Evolutionary conservation across 495 filamentous ascomycete genomes (phyloP).

Genomic region (Penicillium antarcticum): DNA sequence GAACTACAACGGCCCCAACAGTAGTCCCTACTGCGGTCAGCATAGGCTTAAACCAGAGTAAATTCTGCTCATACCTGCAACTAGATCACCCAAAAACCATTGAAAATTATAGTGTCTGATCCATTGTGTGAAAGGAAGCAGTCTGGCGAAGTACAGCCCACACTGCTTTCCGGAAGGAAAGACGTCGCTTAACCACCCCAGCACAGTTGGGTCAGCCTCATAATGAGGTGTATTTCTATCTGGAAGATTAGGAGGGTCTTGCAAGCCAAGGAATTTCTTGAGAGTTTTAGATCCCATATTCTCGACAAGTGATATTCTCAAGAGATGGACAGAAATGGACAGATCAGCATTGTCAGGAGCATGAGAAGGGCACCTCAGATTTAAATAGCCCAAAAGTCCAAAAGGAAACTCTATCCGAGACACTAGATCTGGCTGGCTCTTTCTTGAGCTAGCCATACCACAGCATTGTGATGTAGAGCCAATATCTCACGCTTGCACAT

Average conservation of each 20-base stretch:
- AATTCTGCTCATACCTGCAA: constrained; percentile 63
- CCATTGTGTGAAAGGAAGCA: constrained; percentile 86
- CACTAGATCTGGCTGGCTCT: too few species aligned
- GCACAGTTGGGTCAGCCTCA: neutral
- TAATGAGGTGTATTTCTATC: neutral
- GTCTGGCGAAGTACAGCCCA: constrained; percentile 53
- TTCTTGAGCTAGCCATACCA: neutral
- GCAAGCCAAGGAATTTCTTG: neutral
- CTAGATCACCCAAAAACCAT: constrained; percentile 83
- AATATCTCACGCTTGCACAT: neutral
- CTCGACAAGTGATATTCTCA: neutral
- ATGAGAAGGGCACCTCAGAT: too few species aligned
- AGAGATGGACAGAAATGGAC: neutral
- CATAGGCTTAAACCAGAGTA: neutral
- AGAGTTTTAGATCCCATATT: neutral
- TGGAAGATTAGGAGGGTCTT: neutral
- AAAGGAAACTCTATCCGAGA: too few species aligned
- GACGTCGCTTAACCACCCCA: neutral
- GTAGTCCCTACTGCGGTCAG: constrained; percentile 40
- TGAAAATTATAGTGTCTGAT: constrained; percentile 78
- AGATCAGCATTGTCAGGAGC: neutral
- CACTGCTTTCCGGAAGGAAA: constrained; percentile 51
- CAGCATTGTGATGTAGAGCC: neutral
- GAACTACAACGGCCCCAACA: constrained; percentile 88
- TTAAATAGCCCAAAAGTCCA: too few species aligned